These are phyloP conservation scores for Wickerhamomyces hampshirensis DNA, from an alignment of 805 yeast genomes.

Conservation along the genomic window DNA sequence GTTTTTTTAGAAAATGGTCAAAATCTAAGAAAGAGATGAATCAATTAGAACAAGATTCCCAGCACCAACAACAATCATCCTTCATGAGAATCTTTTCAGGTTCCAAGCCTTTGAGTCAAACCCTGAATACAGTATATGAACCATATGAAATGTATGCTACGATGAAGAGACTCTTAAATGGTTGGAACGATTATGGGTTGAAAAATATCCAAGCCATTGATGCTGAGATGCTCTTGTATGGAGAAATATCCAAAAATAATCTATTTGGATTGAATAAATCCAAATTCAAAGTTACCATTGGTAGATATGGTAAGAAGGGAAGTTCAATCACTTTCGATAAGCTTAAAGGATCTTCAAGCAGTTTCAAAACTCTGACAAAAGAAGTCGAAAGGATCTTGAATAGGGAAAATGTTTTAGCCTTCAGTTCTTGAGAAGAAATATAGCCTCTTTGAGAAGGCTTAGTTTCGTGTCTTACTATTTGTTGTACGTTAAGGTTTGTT, in stretches of 20 bases:
- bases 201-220: slow-evolving; percentile 46
- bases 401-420: slow-evolving; percentile 56
- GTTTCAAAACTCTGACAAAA: slow-evolving; percentile 52
- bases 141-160: slow-evolving; percentile 60
- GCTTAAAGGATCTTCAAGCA: slow-evolving; percentile 59
- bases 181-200: slow-evolving; percentile 72
- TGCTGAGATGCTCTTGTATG: slow-evolving; percentile 44
- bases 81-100: slow-evolving; percentile 30
- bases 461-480: background rate
- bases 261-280: slow-evolving; percentile 60
- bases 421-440: slow-evolving; percentile 15
- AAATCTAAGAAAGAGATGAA: slow-evolving; percentile 19
- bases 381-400: slow-evolving; percentile 63
- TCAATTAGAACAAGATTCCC: slow-evolving; percentile 12
- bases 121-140: slow-evolving; percentile 28
- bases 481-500: no score
- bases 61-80: slow-evolving; percentile 14
- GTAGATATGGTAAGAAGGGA: slow-evolving; percentile 36
- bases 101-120: slow-evolving; percentile 16
- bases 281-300: slow-evolving; percentile 52
- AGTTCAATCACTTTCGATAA: slow-evolving; percentile 57
- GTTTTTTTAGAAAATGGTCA: slow-evolving; percentile 26
- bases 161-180: slow-evolving; percentile 51
- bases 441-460: background rate
- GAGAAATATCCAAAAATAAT: slow-evolving; percentile 57